Evolutionary conservation across 495 filamentous ascomycete species (phyloP).

Genomic region (Hyaloscypha hepaticicola): DNA sequence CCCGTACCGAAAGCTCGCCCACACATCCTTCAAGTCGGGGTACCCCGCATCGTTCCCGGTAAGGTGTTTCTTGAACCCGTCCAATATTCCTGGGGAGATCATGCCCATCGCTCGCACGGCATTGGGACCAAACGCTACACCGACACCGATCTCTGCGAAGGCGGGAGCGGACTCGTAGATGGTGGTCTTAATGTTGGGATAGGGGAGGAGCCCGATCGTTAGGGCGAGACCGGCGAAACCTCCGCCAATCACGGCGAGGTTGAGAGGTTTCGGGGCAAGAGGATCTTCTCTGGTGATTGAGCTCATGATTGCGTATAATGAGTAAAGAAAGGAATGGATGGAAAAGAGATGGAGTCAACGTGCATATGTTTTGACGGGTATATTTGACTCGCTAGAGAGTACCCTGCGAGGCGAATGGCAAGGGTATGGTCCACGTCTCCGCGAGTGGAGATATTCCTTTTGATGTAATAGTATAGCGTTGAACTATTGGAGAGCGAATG

Average conservation of each 20-base stretch:
- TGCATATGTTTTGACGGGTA: too few relatives aligned
- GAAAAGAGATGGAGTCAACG: too few relatives aligned
- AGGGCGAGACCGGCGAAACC: constrained; percentile 19
- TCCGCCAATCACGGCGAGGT: constrained; percentile 16
- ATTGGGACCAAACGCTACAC: constrained; percentile 18
- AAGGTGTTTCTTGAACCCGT: constrained; percentile 19
- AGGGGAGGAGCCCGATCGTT: constrained; percentile 11
- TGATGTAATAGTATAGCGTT: too few relatives aligned
- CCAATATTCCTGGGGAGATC: constrained; percentile 11
- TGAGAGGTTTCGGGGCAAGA: constrained; percentile 1
- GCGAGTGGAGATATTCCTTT: too few relatives aligned
- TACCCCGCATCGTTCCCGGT: constrained; percentile 5
- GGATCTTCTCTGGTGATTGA: neutral
- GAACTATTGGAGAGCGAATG: too few relatives aligned
- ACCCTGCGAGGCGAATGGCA: too few relatives aligned
- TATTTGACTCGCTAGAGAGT: too few relatives aligned
- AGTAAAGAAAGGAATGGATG: too few relatives aligned
- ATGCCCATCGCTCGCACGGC: constrained; percentile 14
- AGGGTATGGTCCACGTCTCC: too few relatives aligned
- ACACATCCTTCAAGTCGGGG: constrained; percentile 9
- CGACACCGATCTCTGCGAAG: constrained; percentile 18
- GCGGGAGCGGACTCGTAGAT: constrained; percentile 19
- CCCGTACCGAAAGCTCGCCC: constrained; percentile 23
- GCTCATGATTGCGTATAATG: too few relatives aligned
- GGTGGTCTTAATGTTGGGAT: constrained; percentile 13